phyloP scores from a whole-genome alignment of 306 rosid species.

The Purshia tridentata region DNA sequence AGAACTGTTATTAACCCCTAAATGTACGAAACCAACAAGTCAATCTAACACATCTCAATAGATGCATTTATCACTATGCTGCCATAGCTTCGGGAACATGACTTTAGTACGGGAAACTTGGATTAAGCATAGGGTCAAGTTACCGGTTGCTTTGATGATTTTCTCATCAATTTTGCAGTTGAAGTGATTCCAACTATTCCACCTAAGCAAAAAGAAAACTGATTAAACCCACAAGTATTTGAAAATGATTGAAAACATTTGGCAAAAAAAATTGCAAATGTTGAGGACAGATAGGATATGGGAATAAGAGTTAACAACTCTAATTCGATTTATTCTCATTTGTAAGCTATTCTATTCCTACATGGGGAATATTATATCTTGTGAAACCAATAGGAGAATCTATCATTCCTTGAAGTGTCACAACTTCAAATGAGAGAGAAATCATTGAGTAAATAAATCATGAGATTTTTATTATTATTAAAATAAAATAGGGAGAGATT shows the following conservation, averaged over 20 bases:
- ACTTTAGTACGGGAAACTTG: neutral
- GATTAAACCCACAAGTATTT: conserved; percentile 15
- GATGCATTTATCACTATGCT: neutral
- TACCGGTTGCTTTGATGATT: conserved; percentile 74
- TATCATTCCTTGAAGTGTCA: no score
- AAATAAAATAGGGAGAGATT: no score
- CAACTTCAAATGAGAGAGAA: no score
- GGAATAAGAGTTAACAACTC: no score
- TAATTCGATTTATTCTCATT: no score
- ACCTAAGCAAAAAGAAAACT: conserved; percentile 42
- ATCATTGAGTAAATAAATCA: no score
- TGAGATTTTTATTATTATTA: no score
- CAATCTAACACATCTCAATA: neutral
- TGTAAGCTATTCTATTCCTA: no score
- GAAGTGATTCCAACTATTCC: conserved; percentile 99
- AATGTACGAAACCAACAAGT: neutral
- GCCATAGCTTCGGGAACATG: neutral
- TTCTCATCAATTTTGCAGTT: conserved; percentile 66
- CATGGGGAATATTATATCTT: no score
- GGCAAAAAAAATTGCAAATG: neutral
- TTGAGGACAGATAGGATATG: neutral
- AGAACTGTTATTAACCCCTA: neutral
- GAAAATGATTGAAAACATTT: neutral
- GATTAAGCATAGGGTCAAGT: conserved; percentile 2
- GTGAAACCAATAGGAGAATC: no score